Evolutionary conservation across 2,329 filamentous ascomycete genomes (phyloP), one percentile per base, ranked within the genome.

Genomic region (Aureobasidium sp.): DNA sequence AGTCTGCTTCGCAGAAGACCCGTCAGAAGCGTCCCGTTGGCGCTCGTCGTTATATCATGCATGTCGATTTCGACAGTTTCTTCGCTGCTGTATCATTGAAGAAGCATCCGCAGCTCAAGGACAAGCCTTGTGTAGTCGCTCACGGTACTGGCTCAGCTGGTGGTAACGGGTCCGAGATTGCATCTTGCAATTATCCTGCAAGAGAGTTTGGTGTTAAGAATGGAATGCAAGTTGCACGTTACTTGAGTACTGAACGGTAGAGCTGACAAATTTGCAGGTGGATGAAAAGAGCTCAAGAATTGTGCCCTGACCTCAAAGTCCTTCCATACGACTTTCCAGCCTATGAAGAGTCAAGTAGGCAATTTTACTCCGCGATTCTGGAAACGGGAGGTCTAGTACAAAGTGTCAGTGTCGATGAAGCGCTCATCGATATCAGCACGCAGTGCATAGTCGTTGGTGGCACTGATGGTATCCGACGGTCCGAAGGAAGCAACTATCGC

Each of bases 31-130:
- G 80, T 45, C 79, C 80, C 29, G 78, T 82, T 14, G 89, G 87
- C 0, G 76, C 85, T 3, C 82, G 92, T 64, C 79, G 89, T 56
- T 99, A 97, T 68, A 82, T 99, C 59, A 83, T 99, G 70, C 94
- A 99, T 69, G 91, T 99, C 33, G 94, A 99, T 71, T 99, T 99
- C 72, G 95, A 99, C 75, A 94, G 91, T 73, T 99, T 99, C 76
- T 99, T 99, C 74, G 96, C 92, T 63, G 90, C 95, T 0, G 90
- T 99, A 0, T 97, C 94, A 0, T 75, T 88, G 19, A 91, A 91
- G 68, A 88, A 85, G 60, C 81, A 86, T 27, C 91, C 93, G 0
- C 85, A 95, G 22, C 87, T 84, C 64, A 78, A 80, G 42, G 86
- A 89, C 56, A 93, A 91, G 70, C 94, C 95, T 0, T 85, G 88